Percentiles rank a stretch among this genome's conserved stretches.
These are phyloP conservation scores for Sonneratia caseolaris DNA, from an alignment of 345 rosid genomes.

Conservation along the genomic window DNA sequence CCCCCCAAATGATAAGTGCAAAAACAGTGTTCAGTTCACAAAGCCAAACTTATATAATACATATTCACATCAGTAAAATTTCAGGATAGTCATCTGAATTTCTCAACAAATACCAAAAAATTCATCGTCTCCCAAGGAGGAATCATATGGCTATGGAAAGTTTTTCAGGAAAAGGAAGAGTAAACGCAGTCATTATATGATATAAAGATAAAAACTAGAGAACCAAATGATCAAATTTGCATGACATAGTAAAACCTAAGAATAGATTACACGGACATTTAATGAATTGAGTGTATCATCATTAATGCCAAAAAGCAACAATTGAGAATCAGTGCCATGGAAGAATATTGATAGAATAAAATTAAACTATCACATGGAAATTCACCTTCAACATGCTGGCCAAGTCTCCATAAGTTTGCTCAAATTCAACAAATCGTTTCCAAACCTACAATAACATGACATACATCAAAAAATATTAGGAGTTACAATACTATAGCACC, in stretches of 20 bases:
- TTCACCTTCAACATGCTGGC: slow-evolving; percentile 84
- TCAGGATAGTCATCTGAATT: too few species aligned
- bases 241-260: neutral
- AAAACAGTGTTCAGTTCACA: too few species aligned
- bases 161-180: neutral
- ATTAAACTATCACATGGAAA: neutral
- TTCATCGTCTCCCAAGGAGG: neutral
- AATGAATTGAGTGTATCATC: neutral
- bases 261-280: neutral
- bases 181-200: neutral
- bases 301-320: neutral
- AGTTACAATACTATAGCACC: neutral
- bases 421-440: slow-evolving; percentile 74
- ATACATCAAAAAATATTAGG: neutral
- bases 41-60: too few species aligned
- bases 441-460: slow-evolving; percentile 49
- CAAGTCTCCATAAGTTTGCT: slow-evolving; percentile 91
- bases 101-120: neutral
- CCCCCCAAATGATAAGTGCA: too few species aligned
- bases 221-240: neutral
- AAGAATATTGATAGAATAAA: neutral
- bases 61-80: too few species aligned
- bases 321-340: neutral
- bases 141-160: neutral
- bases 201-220: neutral